Evolutionary conservation across 352 stramenopile genomes (phyloP), one percentile per base, ranked within the genome.

Genomic region (Pythium scleroteichum): DNA sequence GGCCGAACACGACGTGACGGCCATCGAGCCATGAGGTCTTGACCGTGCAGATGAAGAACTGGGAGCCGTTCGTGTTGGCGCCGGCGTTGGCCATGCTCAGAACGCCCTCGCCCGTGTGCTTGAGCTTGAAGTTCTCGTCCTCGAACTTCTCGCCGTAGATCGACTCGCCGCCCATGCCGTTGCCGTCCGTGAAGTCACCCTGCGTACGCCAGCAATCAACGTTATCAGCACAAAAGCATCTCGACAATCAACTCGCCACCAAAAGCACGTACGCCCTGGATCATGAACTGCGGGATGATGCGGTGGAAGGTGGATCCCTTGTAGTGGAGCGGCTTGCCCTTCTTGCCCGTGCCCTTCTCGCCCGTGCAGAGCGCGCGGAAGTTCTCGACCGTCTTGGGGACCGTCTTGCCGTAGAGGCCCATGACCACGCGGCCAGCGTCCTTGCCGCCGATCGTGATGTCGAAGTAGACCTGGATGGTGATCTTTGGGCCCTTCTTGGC

Each of bases 11-110:
- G 35, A 94, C 85, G 69, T 94, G 85, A 44, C 77, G 78, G 19
- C 82, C 89, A 52, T 97, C 90, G 62, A 97, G 75, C 88, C 88
- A 97, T 68, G 85, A 88, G 6, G 89, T 97, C 76, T 96, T 92
- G 62, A 94, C 90, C 19, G 88, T 97, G 71, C 81, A 94, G 61
- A 99, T 98, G 77, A 99, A 99, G 72, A 99, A 99, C 79, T 99
- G 95, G 57, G 87, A 98, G 47, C 95, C 94, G 79, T 99, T 99
- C 33, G 88, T 93, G 75, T 94, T 93, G 39, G 75, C 68, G 19
- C 86, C 86, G 33, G 82, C 74, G 73, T 95, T 95, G 46, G 85
- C 85, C 86, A 95, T 95, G 69, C 79, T 92, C 45, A 95, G 67
- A 40, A 76, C 76, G 27, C 85, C 84, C 24, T 79, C 68, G 46